These are phyloP conservation scores for Dothideomycetes sp. DNA, from an alignment of 2,329 filamentous ascomycete genomes.

Conservation along the genomic window DNA sequence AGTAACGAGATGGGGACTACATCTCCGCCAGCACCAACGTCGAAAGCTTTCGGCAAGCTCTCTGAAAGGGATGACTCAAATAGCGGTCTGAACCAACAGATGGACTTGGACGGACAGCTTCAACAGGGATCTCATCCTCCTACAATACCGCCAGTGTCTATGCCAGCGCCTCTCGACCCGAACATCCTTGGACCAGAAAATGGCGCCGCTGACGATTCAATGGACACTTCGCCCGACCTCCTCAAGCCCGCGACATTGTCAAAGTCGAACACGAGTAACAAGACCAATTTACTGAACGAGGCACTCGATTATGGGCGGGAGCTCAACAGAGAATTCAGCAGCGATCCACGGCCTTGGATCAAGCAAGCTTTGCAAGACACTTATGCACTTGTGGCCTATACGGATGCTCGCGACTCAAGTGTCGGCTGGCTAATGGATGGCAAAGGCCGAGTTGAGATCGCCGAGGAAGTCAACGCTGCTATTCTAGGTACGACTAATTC, in stretches of 20 bases:
- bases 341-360: constrained; percentile 59
- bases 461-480: constrained; percentile 87
- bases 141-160: constrained; percentile 5
- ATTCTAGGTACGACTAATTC: constrained; percentile 62
- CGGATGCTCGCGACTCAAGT: constrained; percentile 65
- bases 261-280: constrained; percentile 1
- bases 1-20: constrained; percentile 53
- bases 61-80: constrained; percentile 6
- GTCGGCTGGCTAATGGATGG: constrained; percentile 70
- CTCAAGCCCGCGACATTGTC: constrained; percentile 1
- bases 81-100: constrained; percentile 39
- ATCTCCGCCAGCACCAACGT: constrained; percentile 18
- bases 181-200: constrained; percentile 4
- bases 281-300: constrained; percentile 52
- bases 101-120: constrained; percentile 47
- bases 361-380: constrained; percentile 69
- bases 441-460: constrained; percentile 63
- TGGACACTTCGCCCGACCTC: constrained; percentile 19
- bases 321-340: constrained; percentile 65
- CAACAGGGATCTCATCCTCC: constrained; percentile 16
- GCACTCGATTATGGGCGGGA: constrained; percentile 71
- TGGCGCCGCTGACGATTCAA: constrained; percentile 18
- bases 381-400: constrained; percentile 79
- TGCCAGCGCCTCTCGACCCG: constrained; percentile 4
- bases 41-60: constrained; percentile 20